These are phyloP conservation scores for Boletus bicolor DNA, from an alignment of 768 basidiomycete species.

Conservation along the genomic window DNA sequence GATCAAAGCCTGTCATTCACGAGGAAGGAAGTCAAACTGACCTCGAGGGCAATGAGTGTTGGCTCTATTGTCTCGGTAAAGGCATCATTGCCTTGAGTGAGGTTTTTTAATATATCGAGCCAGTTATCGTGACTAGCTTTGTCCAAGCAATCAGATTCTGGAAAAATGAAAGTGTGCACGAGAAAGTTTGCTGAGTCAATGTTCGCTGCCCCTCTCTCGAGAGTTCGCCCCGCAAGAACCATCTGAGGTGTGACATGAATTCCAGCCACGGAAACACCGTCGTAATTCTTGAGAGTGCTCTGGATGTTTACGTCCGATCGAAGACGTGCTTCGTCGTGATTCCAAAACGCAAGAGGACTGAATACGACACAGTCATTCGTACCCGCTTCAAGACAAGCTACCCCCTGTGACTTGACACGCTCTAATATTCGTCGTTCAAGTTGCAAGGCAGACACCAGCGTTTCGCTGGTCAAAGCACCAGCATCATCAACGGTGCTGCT, in stretches of 20 bases:
- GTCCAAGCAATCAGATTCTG: slow-evolving; percentile 66
- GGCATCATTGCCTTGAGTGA: slow-evolving; percentile 36
- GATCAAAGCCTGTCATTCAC: slow-evolving; percentile 7
- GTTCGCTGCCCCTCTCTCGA: slow-evolving; percentile 47
- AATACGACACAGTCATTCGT: slow-evolving; percentile 63
- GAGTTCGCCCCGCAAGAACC: slow-evolving; percentile 69
- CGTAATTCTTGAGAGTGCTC: slow-evolving; percentile 54
- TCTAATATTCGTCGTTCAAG: slow-evolving; percentile 59
- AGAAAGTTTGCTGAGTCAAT: slow-evolving; percentile 68
- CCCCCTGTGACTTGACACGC: slow-evolving; percentile 36
- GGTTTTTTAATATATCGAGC: slow-evolving; percentile 52
- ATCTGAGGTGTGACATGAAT: slow-evolving; percentile 68
- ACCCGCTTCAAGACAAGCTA: slow-evolving; percentile 53
- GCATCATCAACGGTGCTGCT: slow-evolving; percentile 41
- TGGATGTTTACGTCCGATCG: slow-evolving; percentile 53
- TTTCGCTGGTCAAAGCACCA: slow-evolving; percentile 56
- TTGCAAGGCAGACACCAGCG: slow-evolving; percentile 59
- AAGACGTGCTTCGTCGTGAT: slow-evolving; percentile 54
- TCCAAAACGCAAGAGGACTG: slow-evolving; percentile 76
- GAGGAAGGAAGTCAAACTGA: slow-evolving; percentile 23
- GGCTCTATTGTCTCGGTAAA: slow-evolving; percentile 42
- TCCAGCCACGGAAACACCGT: slow-evolving; percentile 53
- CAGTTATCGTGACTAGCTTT: slow-evolving; percentile 61
- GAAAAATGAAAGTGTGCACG: slow-evolving; percentile 81
- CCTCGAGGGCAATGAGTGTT: slow-evolving; percentile 44